Conservation (phyloP, 139 green algal species). For the Chlamydomonas schloesseri region DNA sequence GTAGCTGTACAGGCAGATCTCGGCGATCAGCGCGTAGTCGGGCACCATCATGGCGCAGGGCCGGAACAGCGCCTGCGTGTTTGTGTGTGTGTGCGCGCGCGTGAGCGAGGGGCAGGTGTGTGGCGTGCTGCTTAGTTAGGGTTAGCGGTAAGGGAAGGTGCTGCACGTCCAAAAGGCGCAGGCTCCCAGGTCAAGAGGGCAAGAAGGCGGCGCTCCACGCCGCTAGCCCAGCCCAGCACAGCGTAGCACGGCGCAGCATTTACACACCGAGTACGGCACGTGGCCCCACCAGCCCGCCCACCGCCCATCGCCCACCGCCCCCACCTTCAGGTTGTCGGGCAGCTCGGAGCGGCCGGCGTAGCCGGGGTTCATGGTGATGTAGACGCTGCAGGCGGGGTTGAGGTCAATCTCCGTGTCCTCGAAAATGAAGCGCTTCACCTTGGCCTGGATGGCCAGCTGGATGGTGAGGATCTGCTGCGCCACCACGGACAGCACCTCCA, state of each 20-base stretch:
- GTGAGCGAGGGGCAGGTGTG: too few species aligned
- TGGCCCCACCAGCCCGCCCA: too few species aligned
- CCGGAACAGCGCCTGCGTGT: constrained; percentile 75
- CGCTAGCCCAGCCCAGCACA: too few species aligned
- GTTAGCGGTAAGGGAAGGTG: too few species aligned
- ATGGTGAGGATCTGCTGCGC: constrained; percentile 80
- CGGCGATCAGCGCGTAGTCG: constrained; percentile 83
- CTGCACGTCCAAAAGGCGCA: too few species aligned
- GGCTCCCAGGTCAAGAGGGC: too few species aligned
- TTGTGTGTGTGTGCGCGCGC: too few species aligned
- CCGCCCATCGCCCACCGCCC: too few species aligned
- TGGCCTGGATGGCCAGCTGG: constrained; percentile 79
- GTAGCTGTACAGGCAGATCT: constrained; percentile 82
- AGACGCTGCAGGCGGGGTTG: constrained; percentile 77
- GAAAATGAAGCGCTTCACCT: constrained; percentile 86
- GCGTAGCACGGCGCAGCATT: too few species aligned
- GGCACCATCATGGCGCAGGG: constrained; percentile 88
- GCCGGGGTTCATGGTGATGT: constrained; percentile 88
- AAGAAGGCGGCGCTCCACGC: too few species aligned
- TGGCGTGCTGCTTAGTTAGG: too few species aligned
- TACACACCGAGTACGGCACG: too few species aligned
- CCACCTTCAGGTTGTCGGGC: constrained; percentile 73
- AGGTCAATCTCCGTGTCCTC: constrained; percentile 86
- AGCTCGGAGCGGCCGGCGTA: constrained; percentile 81
- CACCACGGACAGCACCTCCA: constrained; percentile 79